A percentile compares a stretch with the other conserved stretches of the same genome.
Conservation (phyloP, 2,329 filamentous ascomycete species). For the Metarhizium robertsii region DNA sequence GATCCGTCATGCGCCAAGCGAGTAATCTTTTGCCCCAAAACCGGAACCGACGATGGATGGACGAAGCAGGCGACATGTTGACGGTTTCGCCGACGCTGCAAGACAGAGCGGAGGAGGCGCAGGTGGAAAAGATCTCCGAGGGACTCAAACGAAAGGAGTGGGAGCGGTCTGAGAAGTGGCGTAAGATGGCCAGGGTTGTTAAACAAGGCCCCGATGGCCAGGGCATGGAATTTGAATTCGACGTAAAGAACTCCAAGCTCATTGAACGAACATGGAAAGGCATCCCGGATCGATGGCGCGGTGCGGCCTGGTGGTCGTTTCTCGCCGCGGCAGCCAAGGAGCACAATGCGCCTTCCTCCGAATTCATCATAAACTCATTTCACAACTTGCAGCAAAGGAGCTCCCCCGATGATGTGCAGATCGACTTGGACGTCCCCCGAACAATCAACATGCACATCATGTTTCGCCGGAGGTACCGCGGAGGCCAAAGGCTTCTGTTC, state of each 20-base stretch:
- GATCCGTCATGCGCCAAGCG: constrained; percentile 47
- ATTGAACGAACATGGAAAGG: constrained; percentile 95
- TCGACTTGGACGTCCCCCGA: constrained; percentile 90
- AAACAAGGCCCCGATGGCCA: constrained; percentile 44
- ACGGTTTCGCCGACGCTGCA: constrained; percentile 47
- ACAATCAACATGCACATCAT: constrained; percentile 96
- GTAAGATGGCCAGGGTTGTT: constrained; percentile 52
- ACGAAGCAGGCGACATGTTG: constrained; percentile 60
- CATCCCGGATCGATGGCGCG: constrained; percentile 91
- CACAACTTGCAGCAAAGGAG: constrained; percentile 61
- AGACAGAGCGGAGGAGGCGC: constrained; percentile 46
- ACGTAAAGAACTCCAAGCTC: constrained; percentile 72
- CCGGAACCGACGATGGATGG: constrained; percentile 49
- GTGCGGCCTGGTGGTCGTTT: constrained; percentile 92
- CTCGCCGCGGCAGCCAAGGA: constrained; percentile 66
- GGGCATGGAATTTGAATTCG: constrained; percentile 67
- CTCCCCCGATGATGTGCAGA: constrained; percentile 89
- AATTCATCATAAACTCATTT: constrained; percentile 63
- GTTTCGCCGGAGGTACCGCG: constrained; percentile 86
- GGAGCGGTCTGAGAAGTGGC: constrained; percentile 57
- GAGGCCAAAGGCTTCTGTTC: constrained; percentile 86
- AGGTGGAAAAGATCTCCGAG: constrained; percentile 41
- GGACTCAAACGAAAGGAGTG: constrained; percentile 53
- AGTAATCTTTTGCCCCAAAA: constrained; percentile 53
- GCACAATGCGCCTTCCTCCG: constrained; percentile 53